phyloP scores from a whole-genome alignment of 768 basidiomycete genomes.

The Trametes punicea region DNA sequence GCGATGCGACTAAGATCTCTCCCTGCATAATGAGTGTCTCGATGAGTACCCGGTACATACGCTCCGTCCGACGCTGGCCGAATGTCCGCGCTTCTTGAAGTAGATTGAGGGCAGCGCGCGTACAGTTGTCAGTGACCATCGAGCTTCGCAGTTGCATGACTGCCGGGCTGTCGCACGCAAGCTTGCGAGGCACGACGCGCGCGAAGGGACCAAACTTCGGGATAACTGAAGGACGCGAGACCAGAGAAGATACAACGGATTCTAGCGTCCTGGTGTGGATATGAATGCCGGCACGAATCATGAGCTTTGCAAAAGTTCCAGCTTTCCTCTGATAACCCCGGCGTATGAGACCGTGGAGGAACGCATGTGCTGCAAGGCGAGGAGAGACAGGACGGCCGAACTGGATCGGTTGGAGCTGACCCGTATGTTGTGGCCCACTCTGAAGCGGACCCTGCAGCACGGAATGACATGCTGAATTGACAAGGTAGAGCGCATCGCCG shows the following conservation, averaged over 20 bases:
- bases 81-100: slow-evolving; percentile 51
- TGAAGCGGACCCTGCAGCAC: slow-evolving; percentile 16
- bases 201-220: slow-evolving; percentile 21
- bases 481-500: slow-evolving; percentile 50
- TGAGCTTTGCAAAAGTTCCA: slow-evolving; percentile 41
- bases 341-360: slow-evolving; percentile 65
- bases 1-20: slow-evolving; percentile 72
- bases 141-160: slow-evolving; percentile 32
- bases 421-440: slow-evolving; percentile 15
- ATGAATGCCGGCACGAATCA: slow-evolving; percentile 53
- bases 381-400: slow-evolving; percentile 53
- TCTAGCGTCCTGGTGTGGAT: slow-evolving; percentile 51
- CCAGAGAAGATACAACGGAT: slow-evolving; percentile 35
- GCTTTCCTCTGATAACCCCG: slow-evolving; percentile 47
- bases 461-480: slow-evolving; percentile 56
- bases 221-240: slow-evolving; percentile 21
- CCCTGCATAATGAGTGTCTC: slow-evolving; percentile 69
- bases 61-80: slow-evolving; percentile 52
- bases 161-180: slow-evolving; percentile 9
- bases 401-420: slow-evolving; percentile 40
- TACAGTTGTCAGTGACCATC: slow-evolving; percentile 37
- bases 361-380: slow-evolving; percentile 56
- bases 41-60: slow-evolving; percentile 60
- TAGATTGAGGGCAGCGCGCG: slow-evolving; percentile 51
- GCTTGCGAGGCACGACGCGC: slow-evolving; percentile 16